Conservation (phyloP, 1,284 basidiomycete species). For the Filobasidium uniguttulatum region DNA sequence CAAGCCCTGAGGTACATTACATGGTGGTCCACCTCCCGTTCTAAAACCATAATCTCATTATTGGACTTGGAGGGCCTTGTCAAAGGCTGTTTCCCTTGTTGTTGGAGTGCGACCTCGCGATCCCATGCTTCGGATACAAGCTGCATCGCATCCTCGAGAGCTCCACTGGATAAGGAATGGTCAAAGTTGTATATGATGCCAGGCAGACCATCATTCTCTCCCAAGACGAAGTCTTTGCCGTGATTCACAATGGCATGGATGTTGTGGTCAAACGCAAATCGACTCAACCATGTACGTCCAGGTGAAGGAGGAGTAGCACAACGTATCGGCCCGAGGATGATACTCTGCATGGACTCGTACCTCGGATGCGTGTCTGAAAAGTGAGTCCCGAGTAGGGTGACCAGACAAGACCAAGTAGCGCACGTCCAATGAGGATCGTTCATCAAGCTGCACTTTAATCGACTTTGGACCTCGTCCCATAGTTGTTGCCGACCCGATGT, state of each 20-base stretch:
- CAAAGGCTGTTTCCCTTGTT: no score
- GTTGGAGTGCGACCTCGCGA: background rate
- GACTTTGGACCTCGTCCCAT: slow-evolving; percentile 21
- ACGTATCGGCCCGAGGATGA: slow-evolving; percentile 36
- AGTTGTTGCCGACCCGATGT: background rate
- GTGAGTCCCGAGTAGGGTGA: slow-evolving; percentile 29
- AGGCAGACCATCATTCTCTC: background rate
- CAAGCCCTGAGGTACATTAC: no score
- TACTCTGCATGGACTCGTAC: slow-evolving; percentile 24
- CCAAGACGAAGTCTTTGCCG: background rate
- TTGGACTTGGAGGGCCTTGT: no score
- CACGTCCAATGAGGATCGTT: slow-evolving; percentile 31
- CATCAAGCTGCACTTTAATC: slow-evolving; percentile 25
- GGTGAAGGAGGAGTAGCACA: background rate
- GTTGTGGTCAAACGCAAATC: slow-evolving; percentile 33
- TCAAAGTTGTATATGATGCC: slow-evolving; percentile 25
- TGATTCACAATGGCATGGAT: slow-evolving; percentile 22
- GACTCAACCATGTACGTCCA: slow-evolving; percentile 8
- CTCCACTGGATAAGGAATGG: slow-evolving; percentile 5
- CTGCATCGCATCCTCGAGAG: slow-evolving; percentile 1
- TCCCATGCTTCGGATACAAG: slow-evolving; percentile 3
- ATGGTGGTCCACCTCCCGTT: no score
- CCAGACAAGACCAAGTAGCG: slow-evolving; percentile 29
- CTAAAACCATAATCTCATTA: no score
- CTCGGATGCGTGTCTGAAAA: slow-evolving; percentile 23